A percentile compares a stretch with the other conserved stretches of the same genome.
Conservation (phyloP, 208 protist genomes). For the Leishmania braziliensis region DNA sequence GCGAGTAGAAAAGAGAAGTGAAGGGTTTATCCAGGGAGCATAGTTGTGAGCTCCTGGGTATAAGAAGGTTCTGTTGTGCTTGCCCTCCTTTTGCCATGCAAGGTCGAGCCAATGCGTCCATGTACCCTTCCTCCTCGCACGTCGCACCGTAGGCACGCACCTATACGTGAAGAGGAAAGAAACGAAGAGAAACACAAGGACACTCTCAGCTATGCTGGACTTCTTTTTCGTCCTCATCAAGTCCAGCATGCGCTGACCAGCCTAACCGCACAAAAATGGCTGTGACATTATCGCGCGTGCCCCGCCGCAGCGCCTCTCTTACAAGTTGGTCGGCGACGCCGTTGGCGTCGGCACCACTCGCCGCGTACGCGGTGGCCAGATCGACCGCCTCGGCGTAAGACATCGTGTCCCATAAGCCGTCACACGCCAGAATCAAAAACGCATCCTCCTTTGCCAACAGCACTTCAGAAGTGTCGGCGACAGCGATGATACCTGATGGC, state of each 20-base stretch:
- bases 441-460: constrained; percentile 62
- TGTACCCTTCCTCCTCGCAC: not conserved
- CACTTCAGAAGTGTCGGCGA: constrained; percentile 55
- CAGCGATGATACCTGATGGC: constrained; percentile 75
- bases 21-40: not conserved
- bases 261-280: constrained; percentile 60
- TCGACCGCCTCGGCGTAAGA: constrained; percentile 83
- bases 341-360: constrained; percentile 34
- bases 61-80: too few species aligned
- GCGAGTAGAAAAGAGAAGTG: not conserved
- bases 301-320: constrained; percentile 60
- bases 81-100: not conserved
- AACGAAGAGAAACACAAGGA: not conserved
- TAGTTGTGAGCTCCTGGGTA: not conserved
- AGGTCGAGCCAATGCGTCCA: not conserved
- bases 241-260: not conserved
- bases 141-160: not conserved
- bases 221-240: not conserved
- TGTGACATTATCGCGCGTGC: constrained; percentile 85
- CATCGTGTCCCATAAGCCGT: constrained; percentile 93
- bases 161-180: not conserved
- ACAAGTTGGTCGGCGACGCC: constrained; percentile 67
- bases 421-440: constrained; percentile 91
- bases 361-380: constrained; percentile 46
- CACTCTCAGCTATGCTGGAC: not conserved